Evolutionary conservation across 2,329 filamentous ascomycete genomes (phyloP).

Genomic region (Penicillium sp.): DNA sequence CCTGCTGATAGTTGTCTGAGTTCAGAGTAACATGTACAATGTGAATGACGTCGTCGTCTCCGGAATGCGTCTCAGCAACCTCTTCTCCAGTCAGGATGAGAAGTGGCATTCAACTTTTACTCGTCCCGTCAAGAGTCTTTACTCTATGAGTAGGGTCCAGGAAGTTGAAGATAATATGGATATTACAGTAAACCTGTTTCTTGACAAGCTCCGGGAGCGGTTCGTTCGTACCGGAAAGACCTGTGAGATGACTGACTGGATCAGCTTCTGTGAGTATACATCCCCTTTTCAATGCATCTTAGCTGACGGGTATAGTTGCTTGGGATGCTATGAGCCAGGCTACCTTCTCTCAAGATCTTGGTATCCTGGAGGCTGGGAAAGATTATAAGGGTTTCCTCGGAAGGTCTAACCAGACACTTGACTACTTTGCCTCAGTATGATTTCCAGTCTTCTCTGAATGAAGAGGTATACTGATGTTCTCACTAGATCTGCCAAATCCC

Average conservation of each 20-base stretch:
- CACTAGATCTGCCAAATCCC: slow-evolving; percentile 33
- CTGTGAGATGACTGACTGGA: slow-evolving; percentile 51
- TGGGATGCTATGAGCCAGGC: slow-evolving; percentile 32
- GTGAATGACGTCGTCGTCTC: slow-evolving; percentile 36
- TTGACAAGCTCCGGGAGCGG: slow-evolving; percentile 37
- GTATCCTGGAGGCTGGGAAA: slow-evolving; percentile 31
- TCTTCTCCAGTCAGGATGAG: slow-evolving; percentile 47
- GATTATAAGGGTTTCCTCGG: slow-evolving; percentile 29
- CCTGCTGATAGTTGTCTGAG: background rate
- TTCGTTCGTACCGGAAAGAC: slow-evolving; percentile 38
- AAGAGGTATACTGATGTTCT: background rate
- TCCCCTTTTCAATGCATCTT: background rate
- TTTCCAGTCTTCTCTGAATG: background rate
- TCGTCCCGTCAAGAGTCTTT: slow-evolving; percentile 46
- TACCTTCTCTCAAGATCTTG: slow-evolving; percentile 33
- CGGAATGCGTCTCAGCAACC: slow-evolving; percentile 42
- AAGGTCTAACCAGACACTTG: slow-evolving; percentile 26
- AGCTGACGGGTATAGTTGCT: slow-evolving; percentile 16
- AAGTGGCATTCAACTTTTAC: slow-evolving; percentile 44
- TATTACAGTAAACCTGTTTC: slow-evolving; percentile 39
- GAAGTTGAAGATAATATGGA: slow-evolving; percentile 34
- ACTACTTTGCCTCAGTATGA: slow-evolving; percentile 31
- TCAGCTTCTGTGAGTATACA: slow-evolving; percentile 32
- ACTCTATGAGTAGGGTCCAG: slow-evolving; percentile 38
- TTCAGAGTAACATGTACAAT: slow-evolving; percentile 29